Base-by-base conservation (phyloP, 305 asterid genomes). In the Solanum aculeatissimum region DNA sequence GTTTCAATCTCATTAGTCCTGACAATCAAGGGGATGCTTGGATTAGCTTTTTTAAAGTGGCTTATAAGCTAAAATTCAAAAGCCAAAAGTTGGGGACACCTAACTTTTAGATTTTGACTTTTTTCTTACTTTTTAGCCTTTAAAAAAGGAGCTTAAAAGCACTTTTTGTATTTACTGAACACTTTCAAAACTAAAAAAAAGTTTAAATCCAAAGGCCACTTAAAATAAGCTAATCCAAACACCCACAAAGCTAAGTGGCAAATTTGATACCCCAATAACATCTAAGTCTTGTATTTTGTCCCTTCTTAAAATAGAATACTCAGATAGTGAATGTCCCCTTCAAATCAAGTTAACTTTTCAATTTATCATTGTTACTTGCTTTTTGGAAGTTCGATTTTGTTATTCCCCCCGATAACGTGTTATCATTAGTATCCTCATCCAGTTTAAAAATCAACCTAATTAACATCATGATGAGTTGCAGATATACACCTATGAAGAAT, bases 401-500 rank as follows among this genome's bases (percentile, higher is more conserved):
- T 74, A 45, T 45, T 42, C 10, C 4, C 80, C 23, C 58, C 15
- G 60, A 14, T 74, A 45, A 45, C 14, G 58, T 16, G 14, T 5
- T 43, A 16, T 23, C 21, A 13, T 45, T 45, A 29, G 81, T 45
- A 45, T 45, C 40, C 58, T 74, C 81, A 47, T 23, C 21, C 81
- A 23, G 81, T 14, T 74, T 3, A 72, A 72, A 71, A 47, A 74
- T 13, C 77, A 84, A 66, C 85, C 62, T 60, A n/a, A 35, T 68
- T 62, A 66, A 43, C 65, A 74, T 71, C 81, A 70, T 60, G 82
- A 57, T 60, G 82, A 15, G 82, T 7, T 75, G 86, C 93, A 94
- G 98, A 88, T 94, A 83, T 91, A 90, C 84, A 70, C 89, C 4
- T 78, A 93, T 75, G 98, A 94, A 90, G 93, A 91, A 89, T 92